Evolutionary conservation across 129 eudicot genomes (phyloP), one percentile per base, ranked within the genome.

Genomic region (Rutidosis leptorrhynchoides): DNA sequence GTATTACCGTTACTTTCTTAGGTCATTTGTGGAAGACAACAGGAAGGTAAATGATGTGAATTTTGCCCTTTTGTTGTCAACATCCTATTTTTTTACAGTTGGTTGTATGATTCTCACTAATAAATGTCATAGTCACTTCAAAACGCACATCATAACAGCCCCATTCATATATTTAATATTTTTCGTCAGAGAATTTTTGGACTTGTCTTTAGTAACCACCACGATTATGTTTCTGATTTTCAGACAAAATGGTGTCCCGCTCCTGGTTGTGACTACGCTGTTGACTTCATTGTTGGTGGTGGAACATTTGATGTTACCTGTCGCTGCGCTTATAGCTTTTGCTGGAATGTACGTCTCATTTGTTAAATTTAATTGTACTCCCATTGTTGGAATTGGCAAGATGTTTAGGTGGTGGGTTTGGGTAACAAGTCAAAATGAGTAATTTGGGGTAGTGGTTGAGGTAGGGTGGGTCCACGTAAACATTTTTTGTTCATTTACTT

Each of bases 211-310:
- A 43, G 28, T 75, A 74, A 74, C 24, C n/a, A 11, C 63, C 25
- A 21, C 48, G 2, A 26, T 48, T 66, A 49, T 56, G 32, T 14
- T 58, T 55, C 22, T 48, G 43, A 53, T 27, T 21, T 59, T 7
- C 71, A 88, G 96, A 88, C 96, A 54, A 88, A 88, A 71, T 85
- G 96, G 96, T 88, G 96, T 70, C 96, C 96, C 14, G 96, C 92
- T 69, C 96, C 96, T 65, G 96, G 96, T 17, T 88, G 96, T 78
- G 92, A 84, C 69, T 82, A 82, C 71, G 92, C 91, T 56, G 96
- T 85, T 48, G 96, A 88, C 62, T 88, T 80, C 70, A 72, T 70
- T 71, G 89, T 83, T 83, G 89, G 96, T 70, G 76, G 96, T 78
- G 93, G 84, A 85, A 83, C 79, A 70, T 88, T 78, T 71, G 96